Evolutionary conservation across 805 yeast genomes (phyloP).

Genomic region (Limtongozyma cylindracea): DNA sequence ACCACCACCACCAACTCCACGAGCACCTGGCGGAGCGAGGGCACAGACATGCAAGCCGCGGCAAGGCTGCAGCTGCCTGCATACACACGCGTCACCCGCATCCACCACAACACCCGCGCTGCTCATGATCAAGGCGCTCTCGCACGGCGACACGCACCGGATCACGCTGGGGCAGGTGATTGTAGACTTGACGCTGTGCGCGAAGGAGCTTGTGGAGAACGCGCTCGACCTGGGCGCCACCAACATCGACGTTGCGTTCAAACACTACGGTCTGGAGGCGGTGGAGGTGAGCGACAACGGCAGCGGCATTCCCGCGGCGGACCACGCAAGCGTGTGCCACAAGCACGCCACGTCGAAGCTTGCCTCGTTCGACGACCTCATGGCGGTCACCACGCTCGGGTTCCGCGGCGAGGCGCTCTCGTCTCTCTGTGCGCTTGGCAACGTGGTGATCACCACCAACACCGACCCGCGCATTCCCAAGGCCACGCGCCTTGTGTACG

Average conservation of each 20-base stretch:
- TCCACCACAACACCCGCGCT: no score
- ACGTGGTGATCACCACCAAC: slow-evolving; percentile 23
- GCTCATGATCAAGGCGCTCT: background rate
- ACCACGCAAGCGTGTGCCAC: slow-evolving; percentile 25
- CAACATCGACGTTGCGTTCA: slow-evolving; percentile 39
- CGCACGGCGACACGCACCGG: slow-evolving; percentile 28
- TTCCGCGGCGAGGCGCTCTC: slow-evolving; percentile 69
- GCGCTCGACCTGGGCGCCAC: slow-evolving; percentile 57
- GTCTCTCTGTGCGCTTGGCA: slow-evolving; percentile 30
- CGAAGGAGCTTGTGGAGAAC: slow-evolving; percentile 75
- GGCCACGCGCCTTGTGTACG: slow-evolving; percentile 30
- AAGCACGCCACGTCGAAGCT: slow-evolving; percentile 52
- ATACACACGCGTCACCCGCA: background rate
- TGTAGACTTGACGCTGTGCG: slow-evolving; percentile 46
- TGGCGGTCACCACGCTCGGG: slow-evolving; percentile 27
- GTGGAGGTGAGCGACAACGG: slow-evolving; percentile 54
- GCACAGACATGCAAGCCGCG: no score
- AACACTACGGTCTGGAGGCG: slow-evolving; percentile 47
- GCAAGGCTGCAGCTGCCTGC: background rate
- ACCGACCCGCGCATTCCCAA: slow-evolving; percentile 20
- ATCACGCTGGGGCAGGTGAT: slow-evolving; percentile 91
- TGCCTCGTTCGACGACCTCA: slow-evolving; percentile 24
- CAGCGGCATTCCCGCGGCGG: slow-evolving; percentile 25
- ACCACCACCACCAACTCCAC: slow-evolving; percentile 23
- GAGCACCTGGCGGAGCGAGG: slow-evolving; percentile 4